Evolutionary conservation across 495 filamentous ascomycete genomes (phyloP).

Genomic region (Chlorociboria aeruginascens): DNA sequence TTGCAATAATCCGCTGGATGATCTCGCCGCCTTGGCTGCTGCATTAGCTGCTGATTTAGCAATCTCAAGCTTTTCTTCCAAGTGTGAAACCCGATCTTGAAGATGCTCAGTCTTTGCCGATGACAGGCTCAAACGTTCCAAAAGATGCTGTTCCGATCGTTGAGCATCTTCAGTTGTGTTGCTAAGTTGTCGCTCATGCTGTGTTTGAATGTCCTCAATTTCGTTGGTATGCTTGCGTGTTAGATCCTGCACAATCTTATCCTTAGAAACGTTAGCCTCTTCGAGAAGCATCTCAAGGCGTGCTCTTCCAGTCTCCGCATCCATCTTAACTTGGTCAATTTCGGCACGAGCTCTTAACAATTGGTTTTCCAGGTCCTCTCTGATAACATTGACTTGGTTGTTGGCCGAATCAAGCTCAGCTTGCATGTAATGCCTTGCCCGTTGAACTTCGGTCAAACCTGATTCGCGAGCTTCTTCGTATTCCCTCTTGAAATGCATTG

Average conservation of each 20-base stretch:
- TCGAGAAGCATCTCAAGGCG: conserved; percentile 68
- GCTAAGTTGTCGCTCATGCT: conserved; percentile 60
- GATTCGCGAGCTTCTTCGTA: conserved; percentile 70
- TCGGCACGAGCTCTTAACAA: conserved; percentile 54
- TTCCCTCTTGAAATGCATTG: conserved; percentile 67
- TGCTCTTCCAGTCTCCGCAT: conserved; percentile 60
- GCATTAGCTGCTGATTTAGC: conserved; percentile 82
- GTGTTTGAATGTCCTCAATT: conserved; percentile 49
- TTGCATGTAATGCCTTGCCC: conserved; percentile 65
- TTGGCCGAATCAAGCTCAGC: conserved; percentile 70
- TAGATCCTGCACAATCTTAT: conserved; percentile 54
- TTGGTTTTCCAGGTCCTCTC: conserved; percentile 65
- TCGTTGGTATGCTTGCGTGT: conserved; percentile 59
- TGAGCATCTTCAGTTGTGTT: conserved; percentile 63
- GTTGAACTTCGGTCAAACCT: conserved; percentile 63
- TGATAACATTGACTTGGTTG: conserved; percentile 68
- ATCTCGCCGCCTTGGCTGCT: conserved; percentile 55
- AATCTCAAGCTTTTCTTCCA: conserved; percentile 84
- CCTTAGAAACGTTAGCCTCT: conserved; percentile 53
- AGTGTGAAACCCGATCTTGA: conserved; percentile 65
- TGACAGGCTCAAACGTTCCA: conserved; percentile 61
- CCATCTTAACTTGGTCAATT: conserved; percentile 57
- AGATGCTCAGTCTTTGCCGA: conserved; percentile 70
- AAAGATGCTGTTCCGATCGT: conserved; percentile 51
- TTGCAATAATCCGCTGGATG: conserved; percentile 15